These are phyloP conservation scores for Heritiera littoralis DNA, from an alignment of 345 rosid genomes.

Conservation along the genomic window DNA sequence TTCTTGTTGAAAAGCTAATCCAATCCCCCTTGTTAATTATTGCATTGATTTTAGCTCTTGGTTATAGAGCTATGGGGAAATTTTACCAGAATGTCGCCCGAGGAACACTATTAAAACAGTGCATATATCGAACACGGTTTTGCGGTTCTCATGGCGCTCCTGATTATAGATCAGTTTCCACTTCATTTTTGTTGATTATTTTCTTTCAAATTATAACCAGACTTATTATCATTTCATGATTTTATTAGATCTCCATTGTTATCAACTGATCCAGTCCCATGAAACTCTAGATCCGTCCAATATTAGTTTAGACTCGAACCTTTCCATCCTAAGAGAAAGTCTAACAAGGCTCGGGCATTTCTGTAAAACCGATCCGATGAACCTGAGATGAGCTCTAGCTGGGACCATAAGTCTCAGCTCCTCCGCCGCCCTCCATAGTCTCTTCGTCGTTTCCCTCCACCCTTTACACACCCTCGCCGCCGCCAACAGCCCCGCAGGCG, in stretches of 20 bases:
- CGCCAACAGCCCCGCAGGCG: slow-evolving; percentile 67
- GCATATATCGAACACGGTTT: slow-evolving; percentile 8
- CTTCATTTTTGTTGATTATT: slow-evolving; percentile 3
- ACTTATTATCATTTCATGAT: too few relatives aligned
- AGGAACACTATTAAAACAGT: slow-evolving; percentile 14
- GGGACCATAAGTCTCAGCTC: slow-evolving; percentile 85
- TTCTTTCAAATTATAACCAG: not conserved
- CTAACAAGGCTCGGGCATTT: slow-evolving; percentile 76
- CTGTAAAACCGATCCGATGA: slow-evolving; percentile 80
- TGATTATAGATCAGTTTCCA: slow-evolving; percentile 4
- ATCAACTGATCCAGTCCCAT: slow-evolving; percentile 14
- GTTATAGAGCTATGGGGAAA: not conserved
- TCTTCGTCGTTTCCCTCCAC: slow-evolving; percentile 80
- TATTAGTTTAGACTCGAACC: slow-evolving; percentile 49
- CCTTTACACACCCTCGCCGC: slow-evolving; percentile 85
- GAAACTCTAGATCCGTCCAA: slow-evolving; percentile 47
- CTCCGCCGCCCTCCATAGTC: slow-evolving; percentile 86
- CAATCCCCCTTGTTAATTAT: not conserved
- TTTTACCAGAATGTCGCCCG: not conserved
- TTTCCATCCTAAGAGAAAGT: slow-evolving; percentile 74
- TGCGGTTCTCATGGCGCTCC: not conserved
- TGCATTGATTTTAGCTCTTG: not conserved
- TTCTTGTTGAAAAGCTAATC: not conserved
- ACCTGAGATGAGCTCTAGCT: slow-evolving; percentile 59
- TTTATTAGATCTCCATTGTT: slow-evolving; percentile 1